These are phyloP conservation scores for Hypoxylon sp. DNA, from an alignment of 2,329 filamentous ascomycete species.

Conservation along the genomic window DNA sequence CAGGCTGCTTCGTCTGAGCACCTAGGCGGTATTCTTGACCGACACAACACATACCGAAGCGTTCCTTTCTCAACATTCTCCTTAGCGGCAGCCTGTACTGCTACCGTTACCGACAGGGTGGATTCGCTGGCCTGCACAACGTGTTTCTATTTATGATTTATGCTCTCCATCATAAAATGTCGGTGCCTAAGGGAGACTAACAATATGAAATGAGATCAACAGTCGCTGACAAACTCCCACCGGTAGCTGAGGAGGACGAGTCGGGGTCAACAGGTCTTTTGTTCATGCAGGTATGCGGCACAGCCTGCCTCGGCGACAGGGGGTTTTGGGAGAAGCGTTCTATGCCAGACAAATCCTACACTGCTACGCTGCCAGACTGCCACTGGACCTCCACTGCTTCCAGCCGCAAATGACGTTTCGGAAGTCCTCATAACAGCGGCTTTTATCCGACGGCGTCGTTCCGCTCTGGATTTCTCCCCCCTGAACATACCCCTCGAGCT, in stretches of 20 bases:
- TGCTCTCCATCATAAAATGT: neutral
- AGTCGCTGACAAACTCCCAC: neutral
- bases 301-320: no score
- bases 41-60: no score
- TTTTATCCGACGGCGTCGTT: no score
- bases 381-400: neutral
- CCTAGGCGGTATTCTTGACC: no score
- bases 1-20: no score
- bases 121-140: slow-evolving; percentile 9
- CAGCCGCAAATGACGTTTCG: slow-evolving; percentile 8
- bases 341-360: no score
- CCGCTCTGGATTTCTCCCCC: no score
- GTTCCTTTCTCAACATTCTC: no score
- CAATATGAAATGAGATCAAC: slow-evolving; percentile 9
- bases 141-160: neutral
- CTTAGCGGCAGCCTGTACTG: no score
- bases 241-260: neutral
- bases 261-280: slow-evolving; percentile 1
- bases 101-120: neutral
- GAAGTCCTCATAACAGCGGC: slow-evolving; percentile 3
- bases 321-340: no score
- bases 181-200: slow-evolving; percentile 17
- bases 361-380: no score
- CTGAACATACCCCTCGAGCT: no score
- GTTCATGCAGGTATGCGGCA: slow-evolving; percentile 14